Base-by-base conservation (phyloP, 768 basidiomycete species). In the Tulasnella sp. region DNA sequence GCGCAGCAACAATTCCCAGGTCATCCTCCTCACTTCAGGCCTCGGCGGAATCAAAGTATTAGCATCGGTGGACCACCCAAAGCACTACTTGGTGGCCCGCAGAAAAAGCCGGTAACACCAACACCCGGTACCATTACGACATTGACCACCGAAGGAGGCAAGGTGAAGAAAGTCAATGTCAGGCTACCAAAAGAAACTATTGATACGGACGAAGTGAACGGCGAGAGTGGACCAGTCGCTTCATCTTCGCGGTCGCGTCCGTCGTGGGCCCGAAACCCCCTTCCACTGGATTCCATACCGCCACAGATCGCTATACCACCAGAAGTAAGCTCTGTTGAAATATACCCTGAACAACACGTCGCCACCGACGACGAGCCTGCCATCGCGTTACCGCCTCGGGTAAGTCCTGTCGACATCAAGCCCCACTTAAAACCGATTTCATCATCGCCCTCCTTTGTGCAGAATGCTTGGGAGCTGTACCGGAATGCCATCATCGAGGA, bases 31-130 rank as follows among this genome's bases (percentile, higher is more conserved):
- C 56, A 19, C 19, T 58, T 12, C 37, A 42, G 36, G 17, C 57
- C 42, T 29, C 59, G 58, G 6, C 27, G 60, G 29, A 19, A 50
- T 12, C 58, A 43, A 14, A 78, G 77, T 61, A 61, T 83, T 41
- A 86, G 82, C 66, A 78, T 84, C 39, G 88, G 88, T 11, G 88
- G 88, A 6, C 88, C 88, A n/a, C 88, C 88, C 7, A 91, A 90
- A 67, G 88, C 88, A 0, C 76, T 80, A 0, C 70, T 91, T 2
- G 88, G 88, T 15, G 88, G 88, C 0, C 86, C 84, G 11, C 77
- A 80, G 42, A 77, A 84, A 42, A 90, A 85, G 69, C 74, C 81
- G 49, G 84, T 81, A 21, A 54, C 52, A 6, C 52, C 52, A 12
- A 35, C 49, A 21, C 67, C 85, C 86, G 58, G 62, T 31, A 31